phyloP scores from a whole-genome alignment of 2,329 filamentous ascomycete genomes.

The Penicillium occitanis region DNA sequence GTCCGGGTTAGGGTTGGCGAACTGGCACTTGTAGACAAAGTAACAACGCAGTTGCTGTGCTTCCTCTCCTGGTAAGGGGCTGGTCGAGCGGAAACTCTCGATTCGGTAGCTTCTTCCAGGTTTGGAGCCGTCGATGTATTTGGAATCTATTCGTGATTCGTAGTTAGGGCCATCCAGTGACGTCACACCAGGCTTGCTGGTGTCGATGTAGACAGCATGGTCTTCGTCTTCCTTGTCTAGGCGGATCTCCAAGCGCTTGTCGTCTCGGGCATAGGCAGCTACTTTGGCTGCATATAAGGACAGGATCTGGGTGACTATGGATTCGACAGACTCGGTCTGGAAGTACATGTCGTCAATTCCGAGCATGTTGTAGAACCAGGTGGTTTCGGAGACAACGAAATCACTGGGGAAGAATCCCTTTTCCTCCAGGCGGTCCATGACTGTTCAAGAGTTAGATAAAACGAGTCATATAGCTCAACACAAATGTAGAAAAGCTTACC shows the following conservation, averaged over 20 bases:
- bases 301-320: constrained; percentile 90
- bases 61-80: constrained; percentile 69
- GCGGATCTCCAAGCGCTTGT: constrained; percentile 91
- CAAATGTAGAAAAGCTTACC: constrained; percentile 50
- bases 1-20: constrained; percentile 70
- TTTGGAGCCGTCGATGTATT: constrained; percentile 82
- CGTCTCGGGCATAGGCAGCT: constrained; percentile 86
- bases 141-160: constrained; percentile 88
- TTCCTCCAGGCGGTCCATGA: constrained; percentile 75
- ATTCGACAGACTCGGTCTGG: constrained; percentile 79
- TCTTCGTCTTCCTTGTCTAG: constrained; percentile 93
- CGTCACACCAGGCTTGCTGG: constrained; percentile 82
- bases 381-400: constrained; percentile 80
- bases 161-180: constrained; percentile 79
- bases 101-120: constrained; percentile 79
- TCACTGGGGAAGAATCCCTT: constrained; percentile 82
- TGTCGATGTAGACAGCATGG: constrained; percentile 98
- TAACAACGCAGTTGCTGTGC: constrained; percentile 91
- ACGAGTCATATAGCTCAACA: neutral
- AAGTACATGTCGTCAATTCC: constrained; percentile 99
- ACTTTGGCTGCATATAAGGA: constrained; percentile 97
- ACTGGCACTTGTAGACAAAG: constrained; percentile 97
- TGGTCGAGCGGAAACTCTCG: constrained; percentile 93
- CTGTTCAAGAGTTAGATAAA: constrained; percentile 43
- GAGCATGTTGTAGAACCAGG: constrained; percentile 97